phyloP scores from a whole-genome alignment of 352 stramenopile species.

The Phytopythium boreale region DNA sequence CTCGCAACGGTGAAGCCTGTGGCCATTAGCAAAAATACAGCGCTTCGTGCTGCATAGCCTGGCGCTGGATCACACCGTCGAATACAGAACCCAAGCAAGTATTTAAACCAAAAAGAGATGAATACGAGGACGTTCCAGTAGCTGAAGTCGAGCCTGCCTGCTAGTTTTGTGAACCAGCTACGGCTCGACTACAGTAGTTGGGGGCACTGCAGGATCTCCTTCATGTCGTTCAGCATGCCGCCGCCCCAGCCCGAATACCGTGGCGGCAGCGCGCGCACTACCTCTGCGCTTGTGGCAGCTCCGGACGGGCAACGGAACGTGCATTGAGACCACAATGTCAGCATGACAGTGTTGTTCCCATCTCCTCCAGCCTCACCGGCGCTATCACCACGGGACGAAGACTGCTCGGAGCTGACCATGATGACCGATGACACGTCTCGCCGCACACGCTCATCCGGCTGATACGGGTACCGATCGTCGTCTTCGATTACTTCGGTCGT shows the following conservation, averaged over 20 bases:
- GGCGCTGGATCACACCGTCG: too few relatives aligned
- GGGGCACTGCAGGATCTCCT: conserved; percentile 3
- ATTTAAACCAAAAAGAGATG: not conserved
- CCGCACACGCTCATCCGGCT: conserved; percentile 14
- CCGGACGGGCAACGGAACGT: not conserved
- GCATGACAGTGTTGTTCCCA: not conserved
- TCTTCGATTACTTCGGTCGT: conserved; percentile 19
- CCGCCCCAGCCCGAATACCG: conserved; percentile 5
- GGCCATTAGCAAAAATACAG: not conserved
- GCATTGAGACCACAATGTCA: conserved; percentile 4
- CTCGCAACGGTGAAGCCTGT: not conserved
- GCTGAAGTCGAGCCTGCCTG: too few relatives aligned
- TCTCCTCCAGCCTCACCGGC: not conserved
- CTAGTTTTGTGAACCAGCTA: not conserved
- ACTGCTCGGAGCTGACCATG: conserved; percentile 8
- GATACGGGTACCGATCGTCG: conserved; percentile 29
- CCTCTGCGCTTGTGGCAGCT: not conserved
- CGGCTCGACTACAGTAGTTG: not conserved
- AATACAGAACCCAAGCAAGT: not conserved
- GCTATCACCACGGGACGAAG: not conserved
- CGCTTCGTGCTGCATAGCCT: too few relatives aligned
- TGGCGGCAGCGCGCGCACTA: not conserved
- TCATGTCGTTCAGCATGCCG: conserved; percentile 7
- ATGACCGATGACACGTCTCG: conserved; percentile 16
- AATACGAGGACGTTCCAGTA: too few relatives aligned